These are phyloP conservation scores for Collybiopsis luxurians DNA, from an alignment of 768 basidiomycete genomes.

Conservation along the genomic window DNA sequence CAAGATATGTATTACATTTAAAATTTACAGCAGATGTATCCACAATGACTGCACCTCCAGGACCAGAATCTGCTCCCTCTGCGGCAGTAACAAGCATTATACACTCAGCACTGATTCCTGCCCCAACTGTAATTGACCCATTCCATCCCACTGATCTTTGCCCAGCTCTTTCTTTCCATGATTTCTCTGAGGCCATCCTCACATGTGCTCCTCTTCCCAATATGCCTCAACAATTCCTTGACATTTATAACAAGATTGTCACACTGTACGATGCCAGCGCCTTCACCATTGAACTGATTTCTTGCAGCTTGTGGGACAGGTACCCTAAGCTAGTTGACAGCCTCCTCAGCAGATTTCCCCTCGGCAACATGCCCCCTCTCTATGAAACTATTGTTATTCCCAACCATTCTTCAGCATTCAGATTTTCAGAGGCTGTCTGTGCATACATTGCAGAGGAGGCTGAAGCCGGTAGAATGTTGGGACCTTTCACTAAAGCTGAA, in stretches of 20 bases:
- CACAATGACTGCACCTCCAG: background rate
- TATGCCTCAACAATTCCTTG: background rate
- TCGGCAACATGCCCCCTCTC: slow-evolving; percentile 25
- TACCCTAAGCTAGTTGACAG: background rate
- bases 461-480: slow-evolving; percentile 8
- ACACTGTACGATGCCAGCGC: background rate
- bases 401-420: background rate
- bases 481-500: slow-evolving; percentile 12
- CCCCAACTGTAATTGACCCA: background rate
- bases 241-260: background rate
- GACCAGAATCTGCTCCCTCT: background rate
- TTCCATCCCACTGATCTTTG: background rate
- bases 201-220: background rate
- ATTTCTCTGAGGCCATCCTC: background rate
- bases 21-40: no score
- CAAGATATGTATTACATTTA: no score
- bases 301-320: background rate
- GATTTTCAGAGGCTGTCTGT: background rate
- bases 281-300: background rate
- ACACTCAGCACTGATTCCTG: background rate
- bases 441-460: background rate
- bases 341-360: slow-evolving; percentile 39
- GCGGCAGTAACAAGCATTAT: background rate
- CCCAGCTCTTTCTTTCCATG: background rate
- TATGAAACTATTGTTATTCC: background rate